A percentile compares a stretch with the other conserved stretches of the same genome.
Conservation (phyloP, 352 stramenopile species). For the Phytophthora cajani region DNA sequence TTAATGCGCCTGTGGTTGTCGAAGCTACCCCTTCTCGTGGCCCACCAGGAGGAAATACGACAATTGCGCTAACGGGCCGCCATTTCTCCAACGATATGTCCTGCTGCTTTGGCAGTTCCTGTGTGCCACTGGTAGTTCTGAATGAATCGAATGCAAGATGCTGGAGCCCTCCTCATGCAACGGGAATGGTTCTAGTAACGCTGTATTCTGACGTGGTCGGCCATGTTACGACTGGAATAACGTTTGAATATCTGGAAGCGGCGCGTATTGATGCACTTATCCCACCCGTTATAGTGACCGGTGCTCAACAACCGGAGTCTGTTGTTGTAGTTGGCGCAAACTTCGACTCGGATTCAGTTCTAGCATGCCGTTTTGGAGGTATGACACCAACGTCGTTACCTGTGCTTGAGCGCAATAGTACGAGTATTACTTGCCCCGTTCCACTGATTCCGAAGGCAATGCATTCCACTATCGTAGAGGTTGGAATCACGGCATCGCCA, state of each 20-base stretch:
- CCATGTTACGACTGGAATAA: slow-evolving; percentile 16
- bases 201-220: slow-evolving; percentile 20
- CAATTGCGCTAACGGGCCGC: slow-evolving; percentile 34
- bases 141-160: slow-evolving; percentile 36
- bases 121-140: slow-evolving; percentile 23
- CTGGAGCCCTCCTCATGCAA: slow-evolving; percentile 16
- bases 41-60: slow-evolving; percentile 24
- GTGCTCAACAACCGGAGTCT: slow-evolving; percentile 13
- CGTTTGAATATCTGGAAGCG: slow-evolving; percentile 32
- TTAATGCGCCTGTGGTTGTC: slow-evolving; percentile 31
- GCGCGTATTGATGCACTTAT: slow-evolving; percentile 22
- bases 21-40: slow-evolving; percentile 31
- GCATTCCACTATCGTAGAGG: slow-evolving; percentile 28
- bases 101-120: slow-evolving; percentile 59
- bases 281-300: slow-evolving; percentile 43
- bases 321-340: slow-evolving; percentile 37
- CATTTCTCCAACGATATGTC: slow-evolving; percentile 35
- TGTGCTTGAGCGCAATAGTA: slow-evolving; percentile 18
- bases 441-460: slow-evolving; percentile 26
- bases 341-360: slow-evolving; percentile 15
- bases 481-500: slow-evolving; percentile 23
- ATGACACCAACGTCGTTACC: slow-evolving; percentile 13
- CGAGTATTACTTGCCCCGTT: slow-evolving; percentile 35
- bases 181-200: slow-evolving; percentile 21
- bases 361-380: slow-evolving; percentile 36